A percentile compares a stretch with the other conserved stretches of the same genome.
These are phyloP conservation scores for Pouteria glomerata DNA, from an alignment of 148 eudicot genomes.

Conservation along the genomic window DNA sequence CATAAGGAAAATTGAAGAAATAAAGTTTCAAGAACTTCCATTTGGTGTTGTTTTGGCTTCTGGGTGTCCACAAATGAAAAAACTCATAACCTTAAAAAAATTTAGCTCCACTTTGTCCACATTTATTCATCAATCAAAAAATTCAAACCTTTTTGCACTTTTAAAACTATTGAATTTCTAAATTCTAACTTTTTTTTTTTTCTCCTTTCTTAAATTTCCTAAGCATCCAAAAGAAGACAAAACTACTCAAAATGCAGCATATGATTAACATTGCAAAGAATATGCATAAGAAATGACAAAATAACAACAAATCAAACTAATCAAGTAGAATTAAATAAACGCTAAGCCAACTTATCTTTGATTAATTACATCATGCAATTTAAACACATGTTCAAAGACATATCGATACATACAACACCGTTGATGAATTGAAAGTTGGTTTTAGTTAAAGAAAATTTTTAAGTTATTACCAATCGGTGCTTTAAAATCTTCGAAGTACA, in stretches of 20 bases:
- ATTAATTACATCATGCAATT: not conserved
- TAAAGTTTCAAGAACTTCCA: not conserved
- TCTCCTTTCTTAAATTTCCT: not conserved
- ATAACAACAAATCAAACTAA: not conserved
- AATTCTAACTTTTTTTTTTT: not conserved
- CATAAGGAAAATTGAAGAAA: not conserved
- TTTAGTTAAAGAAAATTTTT: not conserved
- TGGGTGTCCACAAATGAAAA: not conserved
- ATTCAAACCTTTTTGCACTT: not conserved
- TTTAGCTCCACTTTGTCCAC: not conserved
- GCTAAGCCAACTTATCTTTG: not conserved
- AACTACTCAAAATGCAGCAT: not conserved
- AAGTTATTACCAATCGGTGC: constrained; percentile 5
- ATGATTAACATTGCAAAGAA: not conserved
- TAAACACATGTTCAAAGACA: not conserved
- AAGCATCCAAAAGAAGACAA: not conserved
- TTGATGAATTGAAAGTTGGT: not conserved
- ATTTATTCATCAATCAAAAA: not conserved
- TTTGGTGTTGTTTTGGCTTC: not conserved
- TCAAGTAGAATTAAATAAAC: not conserved
- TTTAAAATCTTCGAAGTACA: constrained; percentile 1
- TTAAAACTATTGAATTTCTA: not conserved
- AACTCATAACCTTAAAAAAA: not conserved
- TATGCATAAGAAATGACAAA: not conserved
- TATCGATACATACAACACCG: not conserved